These are phyloP conservation scores for Candida pseudoglaebosa DNA, from an alignment of 805 yeast genomes.

Conservation along the genomic window DNA sequence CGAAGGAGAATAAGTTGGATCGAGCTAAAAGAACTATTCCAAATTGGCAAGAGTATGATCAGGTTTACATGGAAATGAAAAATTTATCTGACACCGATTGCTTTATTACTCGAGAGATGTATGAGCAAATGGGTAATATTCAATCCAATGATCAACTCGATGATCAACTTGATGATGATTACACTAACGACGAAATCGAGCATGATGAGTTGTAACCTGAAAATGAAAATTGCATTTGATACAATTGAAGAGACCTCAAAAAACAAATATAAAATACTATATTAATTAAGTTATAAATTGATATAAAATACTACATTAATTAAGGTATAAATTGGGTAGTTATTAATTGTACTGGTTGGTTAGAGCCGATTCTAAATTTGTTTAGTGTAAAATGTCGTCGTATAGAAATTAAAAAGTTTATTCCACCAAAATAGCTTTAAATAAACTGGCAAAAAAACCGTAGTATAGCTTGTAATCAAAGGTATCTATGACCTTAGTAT, in stretches of 20 bases:
- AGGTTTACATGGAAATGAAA: constrained; percentile 37
- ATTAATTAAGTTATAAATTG: too few relatives aligned
- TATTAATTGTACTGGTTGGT: too few relatives aligned
- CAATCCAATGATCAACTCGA: background rate
- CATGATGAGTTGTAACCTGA: constrained; percentile 8
- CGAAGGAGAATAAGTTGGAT: constrained; percentile 74
- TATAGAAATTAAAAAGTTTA: background rate
- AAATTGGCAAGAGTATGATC: constrained; percentile 71
- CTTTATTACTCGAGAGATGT: too few relatives aligned
- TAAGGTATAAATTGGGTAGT: too few relatives aligned
- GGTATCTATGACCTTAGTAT: background rate
- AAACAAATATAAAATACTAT: too few relatives aligned
- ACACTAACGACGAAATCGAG: constrained; percentile 2
- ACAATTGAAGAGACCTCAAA: too few relatives aligned
- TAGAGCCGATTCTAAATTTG: too few relatives aligned
- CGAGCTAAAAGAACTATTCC: constrained; percentile 73
- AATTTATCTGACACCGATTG: too few relatives aligned
- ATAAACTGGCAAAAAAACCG: background rate
- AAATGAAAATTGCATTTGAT: too few relatives aligned
- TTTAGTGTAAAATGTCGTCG: constrained; percentile 1
- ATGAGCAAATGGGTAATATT: too few relatives aligned
- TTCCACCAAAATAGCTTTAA: too few relatives aligned
- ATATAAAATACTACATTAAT: too few relatives aligned
- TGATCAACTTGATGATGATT: constrained; percentile 5
- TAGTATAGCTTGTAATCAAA: background rate